Percentiles rank a stretch among this genome's conserved stretches.
Conservation (phyloP, 768 basidiomycete genomes). For the Mycena maculata region DNA sequence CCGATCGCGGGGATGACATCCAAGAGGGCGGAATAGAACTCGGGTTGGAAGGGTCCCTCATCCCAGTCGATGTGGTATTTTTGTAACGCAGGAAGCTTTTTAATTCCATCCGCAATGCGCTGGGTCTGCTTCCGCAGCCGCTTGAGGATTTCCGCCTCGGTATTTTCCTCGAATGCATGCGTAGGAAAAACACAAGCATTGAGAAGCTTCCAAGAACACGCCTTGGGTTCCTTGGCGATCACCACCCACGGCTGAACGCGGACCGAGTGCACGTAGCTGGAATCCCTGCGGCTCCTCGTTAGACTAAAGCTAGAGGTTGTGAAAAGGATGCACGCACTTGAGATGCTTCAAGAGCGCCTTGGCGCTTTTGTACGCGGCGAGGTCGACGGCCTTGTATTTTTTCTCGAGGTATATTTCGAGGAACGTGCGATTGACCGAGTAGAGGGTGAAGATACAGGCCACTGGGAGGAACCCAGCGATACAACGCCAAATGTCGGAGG, state of each 20-base stretch:
- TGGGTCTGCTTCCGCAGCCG: conserved; percentile 52
- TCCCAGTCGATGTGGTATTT: conserved; percentile 57
- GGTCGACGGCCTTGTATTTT: conserved; percentile 37
- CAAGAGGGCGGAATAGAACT: conserved; percentile 53
- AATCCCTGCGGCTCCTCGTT: conserved; percentile 35
- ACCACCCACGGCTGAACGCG: conserved; percentile 56
- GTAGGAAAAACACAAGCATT: conserved; percentile 47
- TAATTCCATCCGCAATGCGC: conserved; percentile 47
- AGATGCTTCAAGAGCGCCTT: conserved; percentile 46
- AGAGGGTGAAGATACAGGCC: conserved; percentile 37
- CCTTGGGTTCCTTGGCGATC: conserved; percentile 41
- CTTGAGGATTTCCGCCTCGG: conserved; percentile 47
- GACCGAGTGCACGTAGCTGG: conserved; percentile 48
- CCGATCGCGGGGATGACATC: conserved; percentile 47
- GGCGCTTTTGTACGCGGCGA: conserved; percentile 43
- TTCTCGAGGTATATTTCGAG: conserved; percentile 41
- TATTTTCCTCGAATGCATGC: conserved; percentile 41
- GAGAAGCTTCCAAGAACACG: conserved; percentile 42
- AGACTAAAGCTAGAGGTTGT: not conserved
- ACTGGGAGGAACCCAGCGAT: conserved; percentile 43
- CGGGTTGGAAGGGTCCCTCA: conserved; percentile 48
- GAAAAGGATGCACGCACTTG: conserved; percentile 36
- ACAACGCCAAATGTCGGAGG: conserved; percentile 45
- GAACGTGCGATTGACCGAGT: conserved; percentile 43
- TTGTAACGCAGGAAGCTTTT: conserved; percentile 45